These are phyloP conservation scores for Pelargonium myrrhifolium DNA, from an alignment of 441 rosid genomes.

Conservation along the genomic window DNA sequence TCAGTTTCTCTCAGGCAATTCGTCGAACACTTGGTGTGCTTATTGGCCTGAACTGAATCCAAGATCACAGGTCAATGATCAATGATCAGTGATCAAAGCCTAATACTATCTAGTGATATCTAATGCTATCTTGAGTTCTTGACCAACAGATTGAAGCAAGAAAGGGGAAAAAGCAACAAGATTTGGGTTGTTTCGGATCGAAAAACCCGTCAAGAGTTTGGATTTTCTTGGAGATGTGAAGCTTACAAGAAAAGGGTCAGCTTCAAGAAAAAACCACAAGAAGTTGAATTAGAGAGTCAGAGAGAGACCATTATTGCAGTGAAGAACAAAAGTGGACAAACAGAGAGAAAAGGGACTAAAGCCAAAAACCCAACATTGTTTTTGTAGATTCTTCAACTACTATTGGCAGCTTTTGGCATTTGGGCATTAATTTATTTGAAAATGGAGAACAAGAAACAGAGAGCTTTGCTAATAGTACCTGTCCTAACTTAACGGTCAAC, in stretches of 20 bases:
- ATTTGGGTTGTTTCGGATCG: constrained; percentile 18
- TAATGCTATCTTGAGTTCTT: neutral
- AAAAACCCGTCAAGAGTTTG: constrained; percentile 24
- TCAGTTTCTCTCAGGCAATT: neutral
- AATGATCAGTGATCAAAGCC: neutral
- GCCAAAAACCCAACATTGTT: neutral
- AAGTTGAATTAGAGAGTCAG: no score
- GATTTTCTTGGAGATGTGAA: constrained; percentile 9
- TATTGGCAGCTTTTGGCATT: constrained; percentile 6
- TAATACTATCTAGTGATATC: neutral
- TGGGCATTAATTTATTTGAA: constrained; percentile 2
- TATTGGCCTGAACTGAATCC: neutral
- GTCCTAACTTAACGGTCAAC: constrained; percentile 25
- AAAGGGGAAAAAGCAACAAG: neutral
- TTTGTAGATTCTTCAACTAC: neutral
- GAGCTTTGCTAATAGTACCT: constrained; percentile 6
- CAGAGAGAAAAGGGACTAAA: neutral
- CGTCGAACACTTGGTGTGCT: constrained; percentile 1
- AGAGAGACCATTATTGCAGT: neutral
- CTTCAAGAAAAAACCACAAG: neutral
- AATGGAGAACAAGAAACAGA: neutral
- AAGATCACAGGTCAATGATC: constrained; percentile 1
- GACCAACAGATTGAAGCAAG: neutral
- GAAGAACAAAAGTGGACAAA: neutral
- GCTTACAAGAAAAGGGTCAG: constrained; percentile 4